phyloP scores from a whole-genome alignment of 257 asterid species.

The Solanum appendiculatum region DNA sequence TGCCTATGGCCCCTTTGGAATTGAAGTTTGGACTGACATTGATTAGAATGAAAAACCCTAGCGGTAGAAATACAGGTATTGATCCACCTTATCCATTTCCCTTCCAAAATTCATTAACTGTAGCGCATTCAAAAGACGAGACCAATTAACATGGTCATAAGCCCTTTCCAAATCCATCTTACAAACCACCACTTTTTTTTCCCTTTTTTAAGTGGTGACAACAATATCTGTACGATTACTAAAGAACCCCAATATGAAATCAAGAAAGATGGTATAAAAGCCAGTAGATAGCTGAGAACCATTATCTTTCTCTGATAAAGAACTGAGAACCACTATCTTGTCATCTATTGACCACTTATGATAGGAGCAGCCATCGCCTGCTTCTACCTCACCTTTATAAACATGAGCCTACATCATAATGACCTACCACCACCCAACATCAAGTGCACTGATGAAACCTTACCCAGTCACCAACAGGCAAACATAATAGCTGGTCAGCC shows the following conservation, averaged over 20 bases:
- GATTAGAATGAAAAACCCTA: neutral
- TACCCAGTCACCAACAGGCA: neutral
- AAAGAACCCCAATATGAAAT: neutral
- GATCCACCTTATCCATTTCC: neutral
- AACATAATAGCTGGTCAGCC: neutral
- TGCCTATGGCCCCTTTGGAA: neutral
- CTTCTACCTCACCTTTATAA: neutral
- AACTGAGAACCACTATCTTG: neutral
- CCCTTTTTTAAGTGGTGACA: neutral
- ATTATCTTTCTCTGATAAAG: neutral
- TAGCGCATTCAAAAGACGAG: neutral
- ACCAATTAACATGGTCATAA: neutral
- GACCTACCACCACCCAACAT: neutral
- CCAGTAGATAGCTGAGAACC: neutral
- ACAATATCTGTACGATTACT: neutral
- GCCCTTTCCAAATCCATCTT: neutral
- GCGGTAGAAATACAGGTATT: neutral
- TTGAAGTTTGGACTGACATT: neutral
- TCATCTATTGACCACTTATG: neutral
- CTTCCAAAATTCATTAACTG: neutral
- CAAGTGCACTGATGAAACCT: neutral
- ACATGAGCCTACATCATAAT: neutral
- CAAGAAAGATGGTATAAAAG: neutral
- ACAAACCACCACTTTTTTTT: neutral
- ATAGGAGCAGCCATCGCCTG: neutral